Evolutionary conservation across 768 basidiomycete species (phyloP).

Genomic region (Hortiboletus campestris): DNA sequence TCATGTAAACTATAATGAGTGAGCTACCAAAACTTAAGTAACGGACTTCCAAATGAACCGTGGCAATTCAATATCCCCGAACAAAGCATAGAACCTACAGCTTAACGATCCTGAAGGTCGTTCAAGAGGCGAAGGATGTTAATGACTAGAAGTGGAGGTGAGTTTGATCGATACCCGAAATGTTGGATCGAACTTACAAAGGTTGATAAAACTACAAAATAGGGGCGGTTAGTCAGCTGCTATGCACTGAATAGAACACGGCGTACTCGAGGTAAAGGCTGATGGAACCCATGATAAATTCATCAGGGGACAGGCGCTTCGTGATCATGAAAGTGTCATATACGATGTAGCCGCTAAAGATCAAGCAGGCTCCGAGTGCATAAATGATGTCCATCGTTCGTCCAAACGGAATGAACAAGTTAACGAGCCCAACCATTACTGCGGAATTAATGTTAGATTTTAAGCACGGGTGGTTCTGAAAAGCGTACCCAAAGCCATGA

Average conservation of each 20-base stretch:
- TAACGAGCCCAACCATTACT: constrained; percentile 83
- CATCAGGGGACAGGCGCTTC: constrained; percentile 85
- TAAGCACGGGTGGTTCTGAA: neutral
- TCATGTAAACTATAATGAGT: constrained; percentile 3
- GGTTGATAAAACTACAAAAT: constrained; percentile 72
- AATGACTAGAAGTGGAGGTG: constrained; percentile 50
- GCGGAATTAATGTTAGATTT: constrained; percentile 3
- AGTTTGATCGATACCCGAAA: neutral
- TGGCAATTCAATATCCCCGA: neutral
- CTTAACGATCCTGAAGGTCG: constrained; percentile 43
- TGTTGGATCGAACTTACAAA: constrained; percentile 55
- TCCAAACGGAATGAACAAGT: constrained; percentile 84
- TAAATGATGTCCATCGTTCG: constrained; percentile 79
- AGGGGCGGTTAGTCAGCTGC: constrained; percentile 14
- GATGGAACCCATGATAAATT: constrained; percentile 88
- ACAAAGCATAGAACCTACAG: neutral
- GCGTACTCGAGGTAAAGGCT: constrained; percentile 92
- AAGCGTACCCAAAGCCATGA: constrained; percentile 71
- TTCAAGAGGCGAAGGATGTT: constrained; percentile 83
- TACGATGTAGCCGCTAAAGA: constrained; percentile 89
- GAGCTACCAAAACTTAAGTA: neutral
- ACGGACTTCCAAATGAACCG: neutral
- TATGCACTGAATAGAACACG: neutral
- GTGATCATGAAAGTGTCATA: constrained; percentile 92
- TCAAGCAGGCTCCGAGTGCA: constrained; percentile 71